Conservation (phyloP, 1,284 basidiomycete genomes). For the Pterula multifida region DNA sequence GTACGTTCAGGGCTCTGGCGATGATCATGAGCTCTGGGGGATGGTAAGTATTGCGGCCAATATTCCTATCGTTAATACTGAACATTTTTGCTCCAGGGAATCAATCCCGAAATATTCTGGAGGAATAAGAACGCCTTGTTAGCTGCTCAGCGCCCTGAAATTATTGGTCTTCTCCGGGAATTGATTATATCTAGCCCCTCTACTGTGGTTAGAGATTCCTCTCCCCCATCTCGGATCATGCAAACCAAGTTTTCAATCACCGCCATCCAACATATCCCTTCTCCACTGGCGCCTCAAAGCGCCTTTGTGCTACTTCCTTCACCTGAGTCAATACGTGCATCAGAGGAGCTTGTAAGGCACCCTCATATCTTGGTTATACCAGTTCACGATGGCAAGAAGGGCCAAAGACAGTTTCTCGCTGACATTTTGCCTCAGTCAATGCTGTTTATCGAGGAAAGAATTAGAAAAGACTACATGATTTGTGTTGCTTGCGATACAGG, state of each 20-base stretch:
- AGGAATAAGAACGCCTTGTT: slow-evolving; percentile 39
- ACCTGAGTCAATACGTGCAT: neutral
- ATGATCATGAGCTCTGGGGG: slow-evolving; percentile 84
- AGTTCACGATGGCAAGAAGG: slow-evolving; percentile 36
- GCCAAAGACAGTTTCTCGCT: slow-evolving; percentile 37
- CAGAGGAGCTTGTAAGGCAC: neutral
- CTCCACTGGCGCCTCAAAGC: slow-evolving; percentile 1
- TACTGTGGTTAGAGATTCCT: neutral
- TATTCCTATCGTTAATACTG: slow-evolving; percentile 1
- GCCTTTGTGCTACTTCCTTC: neutral
- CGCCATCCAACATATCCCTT: slow-evolving; percentile 20
- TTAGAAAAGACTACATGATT: slow-evolving; percentile 25
- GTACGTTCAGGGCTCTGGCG: slow-evolving; percentile 84
- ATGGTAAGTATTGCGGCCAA: slow-evolving; percentile 32
- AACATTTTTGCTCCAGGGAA: slow-evolving; percentile 29
- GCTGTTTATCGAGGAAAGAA: slow-evolving; percentile 31
- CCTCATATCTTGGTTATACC: neutral
- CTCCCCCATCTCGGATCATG: neutral
- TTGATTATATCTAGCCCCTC: slow-evolving; percentile 22
- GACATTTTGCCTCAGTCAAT: slow-evolving; percentile 35
- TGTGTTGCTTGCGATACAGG: slow-evolving; percentile 47
- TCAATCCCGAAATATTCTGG: slow-evolving; percentile 73
- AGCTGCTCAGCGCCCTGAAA: slow-evolving; percentile 25
- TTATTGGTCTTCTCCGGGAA: slow-evolving; percentile 34
- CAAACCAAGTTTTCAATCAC: neutral